These are phyloP conservation scores for Orbilia quercus DNA, from an alignment of 2,329 filamentous ascomycete genomes.

Conservation along the genomic window DNA sequence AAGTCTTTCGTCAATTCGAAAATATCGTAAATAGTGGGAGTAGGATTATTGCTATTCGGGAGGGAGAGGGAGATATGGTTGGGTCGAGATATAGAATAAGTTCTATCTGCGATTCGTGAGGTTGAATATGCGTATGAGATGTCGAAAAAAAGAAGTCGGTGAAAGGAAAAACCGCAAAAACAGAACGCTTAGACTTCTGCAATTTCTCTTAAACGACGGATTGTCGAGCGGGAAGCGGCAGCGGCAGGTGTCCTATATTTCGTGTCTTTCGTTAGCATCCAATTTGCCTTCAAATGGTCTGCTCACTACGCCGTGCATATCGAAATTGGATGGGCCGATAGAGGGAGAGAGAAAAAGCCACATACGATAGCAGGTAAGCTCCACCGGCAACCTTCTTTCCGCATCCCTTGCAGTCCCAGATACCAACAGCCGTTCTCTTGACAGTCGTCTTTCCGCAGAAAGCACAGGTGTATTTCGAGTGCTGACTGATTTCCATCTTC, in stretches of 20 bases:
- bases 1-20: slow-evolving; percentile 40
- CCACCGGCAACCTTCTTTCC: slow-evolving; percentile 92
- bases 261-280: neutral
- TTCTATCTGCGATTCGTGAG: slow-evolving; percentile 50
- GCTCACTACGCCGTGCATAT: neutral
- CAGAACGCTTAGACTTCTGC: slow-evolving; percentile 79
- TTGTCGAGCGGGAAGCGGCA: slow-evolving; percentile 92
- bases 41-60: slow-evolving; percentile 32
- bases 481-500: slow-evolving; percentile 99
- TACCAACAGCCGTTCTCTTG: slow-evolving; percentile 89
- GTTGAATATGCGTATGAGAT: slow-evolving; percentile 46
- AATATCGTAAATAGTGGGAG: slow-evolving; percentile 44
- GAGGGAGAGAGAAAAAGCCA: slow-evolving; percentile 62
- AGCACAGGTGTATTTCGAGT: slow-evolving; percentile 96
- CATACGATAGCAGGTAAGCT: slow-evolving; percentile 96
- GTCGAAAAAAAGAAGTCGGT: slow-evolving; percentile 33
- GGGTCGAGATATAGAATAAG: slow-evolving; percentile 26
- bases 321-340: neutral
- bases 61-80: slow-evolving; percentile 6
- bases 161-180: slow-evolving; percentile 41
- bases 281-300: neutral
- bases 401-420: slow-evolving; percentile 97
- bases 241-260: slow-evolving; percentile 82
- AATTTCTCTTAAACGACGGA: slow-evolving; percentile 97
- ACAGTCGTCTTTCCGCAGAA: slow-evolving; percentile 98